Evolutionary conservation across 345 rosid genomes (phyloP).

Genomic region (Zanthoxylum bungeanum): DNA sequence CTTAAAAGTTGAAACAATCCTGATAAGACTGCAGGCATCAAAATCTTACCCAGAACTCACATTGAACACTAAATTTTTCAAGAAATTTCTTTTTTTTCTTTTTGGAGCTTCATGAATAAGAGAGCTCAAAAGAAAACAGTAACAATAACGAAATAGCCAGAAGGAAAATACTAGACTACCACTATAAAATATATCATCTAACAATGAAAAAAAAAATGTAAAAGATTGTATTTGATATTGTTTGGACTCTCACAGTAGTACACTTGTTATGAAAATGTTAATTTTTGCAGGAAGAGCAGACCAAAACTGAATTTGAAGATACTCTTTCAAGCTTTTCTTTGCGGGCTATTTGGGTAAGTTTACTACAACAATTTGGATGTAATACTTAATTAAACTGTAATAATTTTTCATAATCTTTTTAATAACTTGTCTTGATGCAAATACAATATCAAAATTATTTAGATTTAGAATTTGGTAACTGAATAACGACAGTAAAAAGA

Average conservation of each 20-base stretch:
- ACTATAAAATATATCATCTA: too few species aligned
- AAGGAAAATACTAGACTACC: not conserved
- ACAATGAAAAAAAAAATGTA: not conserved
- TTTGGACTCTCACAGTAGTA: not conserved
- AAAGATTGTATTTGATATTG: not conserved
- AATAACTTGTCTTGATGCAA: too few species aligned
- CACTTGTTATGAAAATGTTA: too few species aligned
- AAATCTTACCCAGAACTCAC: too few species aligned
- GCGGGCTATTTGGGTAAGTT: conserved; percentile 47
- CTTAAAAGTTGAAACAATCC: too few species aligned
- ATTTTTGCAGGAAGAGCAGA: conserved; percentile 34
- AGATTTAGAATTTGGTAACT: too few species aligned
- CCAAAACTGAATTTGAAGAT: conserved; percentile 30
- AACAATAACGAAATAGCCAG: not conserved
- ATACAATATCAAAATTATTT: too few species aligned
- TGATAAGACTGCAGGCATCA: too few species aligned
- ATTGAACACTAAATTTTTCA: too few species aligned
- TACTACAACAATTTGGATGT: not conserved
- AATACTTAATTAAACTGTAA: too few species aligned
- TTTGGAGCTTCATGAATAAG: not conserved
- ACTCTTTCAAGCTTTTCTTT: conserved; percentile 38
- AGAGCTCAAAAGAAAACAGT: not conserved
- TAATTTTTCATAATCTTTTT: too few species aligned
- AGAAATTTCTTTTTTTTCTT: not conserved
- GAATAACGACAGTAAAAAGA: not conserved